Conservation (phyloP, 2,329 filamentous ascomycete species). For the Huntiella abstrusa region DNA sequence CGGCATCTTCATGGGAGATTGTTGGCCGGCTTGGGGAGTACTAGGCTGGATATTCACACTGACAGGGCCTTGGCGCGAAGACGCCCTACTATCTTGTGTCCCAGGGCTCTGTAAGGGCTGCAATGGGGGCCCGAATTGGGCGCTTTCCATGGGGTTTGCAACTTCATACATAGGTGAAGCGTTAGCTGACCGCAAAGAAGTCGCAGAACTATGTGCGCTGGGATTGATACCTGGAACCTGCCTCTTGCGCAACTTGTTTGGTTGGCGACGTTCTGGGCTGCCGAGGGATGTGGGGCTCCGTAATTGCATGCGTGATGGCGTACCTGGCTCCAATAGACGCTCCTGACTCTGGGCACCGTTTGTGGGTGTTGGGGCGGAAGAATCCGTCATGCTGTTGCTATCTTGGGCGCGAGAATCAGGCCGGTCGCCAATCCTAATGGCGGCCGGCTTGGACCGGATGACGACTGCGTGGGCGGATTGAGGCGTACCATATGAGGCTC, state of each 20-base stretch:
- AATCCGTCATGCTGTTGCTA: constrained; percentile 14
- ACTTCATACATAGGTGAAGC: constrained; percentile 28
- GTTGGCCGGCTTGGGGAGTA: no score
- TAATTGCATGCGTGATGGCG: constrained; percentile 26
- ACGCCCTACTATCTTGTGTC: no score
- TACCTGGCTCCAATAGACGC: constrained; percentile 25
- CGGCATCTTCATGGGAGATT: no score
- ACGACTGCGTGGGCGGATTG: background rate
- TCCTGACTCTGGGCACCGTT: constrained; percentile 26
- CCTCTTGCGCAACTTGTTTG: constrained; percentile 87
- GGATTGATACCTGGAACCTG: constrained; percentile 54
- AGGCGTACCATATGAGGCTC: background rate
- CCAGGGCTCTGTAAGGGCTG: background rate
- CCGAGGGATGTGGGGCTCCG: constrained; percentile 42
- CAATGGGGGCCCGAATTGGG: background rate
- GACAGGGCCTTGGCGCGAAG: no score
- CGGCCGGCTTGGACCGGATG: constrained; percentile 1
- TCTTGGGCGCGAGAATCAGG: constrained; percentile 15
- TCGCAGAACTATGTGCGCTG: constrained; percentile 78
- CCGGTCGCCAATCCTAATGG: background rate
- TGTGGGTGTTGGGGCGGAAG: constrained; percentile 17
- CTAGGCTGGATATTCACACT: no score
- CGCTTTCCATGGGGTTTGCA: constrained; percentile 27
- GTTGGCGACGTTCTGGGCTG: constrained; percentile 45
- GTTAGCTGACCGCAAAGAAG: constrained; percentile 41